Evolutionary conservation across 1,284 basidiomycete genomes (phyloP), one percentile per base, ranked within the genome.

Genomic region (Ustilago vetiveriae): DNA sequence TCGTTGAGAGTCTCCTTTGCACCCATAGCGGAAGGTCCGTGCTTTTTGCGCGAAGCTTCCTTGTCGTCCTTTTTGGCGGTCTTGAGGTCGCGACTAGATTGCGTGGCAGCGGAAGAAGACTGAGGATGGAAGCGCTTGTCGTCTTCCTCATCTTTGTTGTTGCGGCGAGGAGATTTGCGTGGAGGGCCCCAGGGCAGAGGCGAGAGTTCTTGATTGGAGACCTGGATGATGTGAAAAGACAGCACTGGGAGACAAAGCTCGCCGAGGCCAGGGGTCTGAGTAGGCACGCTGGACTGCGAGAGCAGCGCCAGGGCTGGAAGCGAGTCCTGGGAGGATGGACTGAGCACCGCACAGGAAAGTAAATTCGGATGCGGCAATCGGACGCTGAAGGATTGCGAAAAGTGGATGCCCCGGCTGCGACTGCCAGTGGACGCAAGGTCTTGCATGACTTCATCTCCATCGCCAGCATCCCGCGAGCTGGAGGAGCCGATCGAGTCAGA

Each of bases 351-450:
- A 13, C 46, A 63, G 2, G 62, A 57, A 1, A 81, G 23, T 17
- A 81, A 39, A n/a, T 69, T 66, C 2, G 76, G 72, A 37, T 81
- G 77, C 1, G 75, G 77, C 4, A 79, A 53, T 22, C 79, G 70
- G 24, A 49, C 38, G 44, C 51, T 39, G 29, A 62, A 68, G 22
- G 66, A 51, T 13, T 55, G 51, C 16, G 66, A 52, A 16, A 59
- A 42, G n/a, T 52, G 37, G 17, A 42, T 32, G 30, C 35, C 37
- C 13, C 32, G 49, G 8, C 26, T 11, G 11, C 26, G 40, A 6
- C 43, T 16, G 11, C 41, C 14, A 11, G 50, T 21, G 13, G 21
- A 4, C 9, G 50, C 44, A 21, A 43, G 24, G 22, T 68, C 58
- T 23, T 53, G 26, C 65, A 68, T 68, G 19, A 21, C 24, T 23